phyloP scores from a whole-genome alignment of 2,329 filamentous ascomycete genomes.

The Didymella keratinophila region DNA sequence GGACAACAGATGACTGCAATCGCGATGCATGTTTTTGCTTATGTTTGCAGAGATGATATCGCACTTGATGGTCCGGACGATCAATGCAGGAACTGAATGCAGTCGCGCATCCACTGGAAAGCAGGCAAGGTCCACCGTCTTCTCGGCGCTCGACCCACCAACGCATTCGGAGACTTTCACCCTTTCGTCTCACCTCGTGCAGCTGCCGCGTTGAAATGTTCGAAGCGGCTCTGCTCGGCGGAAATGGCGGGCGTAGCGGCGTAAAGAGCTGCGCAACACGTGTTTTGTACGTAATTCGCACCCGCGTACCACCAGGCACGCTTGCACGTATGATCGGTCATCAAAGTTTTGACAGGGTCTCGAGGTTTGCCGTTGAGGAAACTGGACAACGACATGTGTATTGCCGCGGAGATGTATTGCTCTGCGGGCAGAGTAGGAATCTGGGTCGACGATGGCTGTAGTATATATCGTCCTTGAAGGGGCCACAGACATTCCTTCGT shows the following conservation, averaged over 20 bases:
- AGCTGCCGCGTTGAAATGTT: slow-evolving; percentile 1
- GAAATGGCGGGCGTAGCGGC: slow-evolving; percentile 10
- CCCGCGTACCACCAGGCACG: slow-evolving; percentile 11
- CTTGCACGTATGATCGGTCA: slow-evolving; percentile 14
- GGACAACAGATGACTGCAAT: not conserved
- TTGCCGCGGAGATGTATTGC: slow-evolving; percentile 20
- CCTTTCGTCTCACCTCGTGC: slow-evolving; percentile 6
- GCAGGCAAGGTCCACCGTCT: not conserved
- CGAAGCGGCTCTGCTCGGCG: slow-evolving; percentile 1
- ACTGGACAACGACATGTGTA: not conserved
- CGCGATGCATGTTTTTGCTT: not conserved
- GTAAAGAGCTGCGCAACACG: slow-evolving; percentile 12
- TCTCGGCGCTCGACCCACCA: slow-evolving; percentile 1
- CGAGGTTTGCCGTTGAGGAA: not conserved
- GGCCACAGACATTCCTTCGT: not conserved
- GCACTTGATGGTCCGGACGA: slow-evolving; percentile 1
- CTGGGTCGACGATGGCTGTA: slow-evolving; percentile 1
- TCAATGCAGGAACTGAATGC: not conserved
- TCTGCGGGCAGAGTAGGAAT: slow-evolving; percentile 14
- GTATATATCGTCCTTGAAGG: slow-evolving; percentile 14
- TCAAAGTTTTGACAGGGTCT: slow-evolving; percentile 8
- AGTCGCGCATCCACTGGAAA: not conserved
- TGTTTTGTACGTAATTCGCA: slow-evolving; percentile 17
- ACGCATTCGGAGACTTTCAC: slow-evolving; percentile 15
- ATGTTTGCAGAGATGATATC: not conserved